Evolutionary conservation across 1,284 basidiomycete species (phyloP).

Genomic region (Tranzscheliella williamsii): DNA sequence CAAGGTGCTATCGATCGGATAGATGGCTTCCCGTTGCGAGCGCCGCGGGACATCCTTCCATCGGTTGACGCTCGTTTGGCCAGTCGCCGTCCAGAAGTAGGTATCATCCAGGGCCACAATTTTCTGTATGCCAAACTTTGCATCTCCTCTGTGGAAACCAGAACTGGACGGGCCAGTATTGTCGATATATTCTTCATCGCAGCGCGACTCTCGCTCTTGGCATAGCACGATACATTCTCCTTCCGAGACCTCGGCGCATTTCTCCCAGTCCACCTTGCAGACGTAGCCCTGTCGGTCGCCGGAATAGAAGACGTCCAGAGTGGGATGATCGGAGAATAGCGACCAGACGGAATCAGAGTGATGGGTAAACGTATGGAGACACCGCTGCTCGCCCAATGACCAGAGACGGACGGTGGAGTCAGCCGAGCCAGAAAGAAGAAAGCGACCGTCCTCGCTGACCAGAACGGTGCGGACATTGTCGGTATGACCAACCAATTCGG

Average conservation of each 20-base stretch:
- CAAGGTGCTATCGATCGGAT: slow-evolving; percentile 24
- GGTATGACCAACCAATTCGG: slow-evolving; percentile 73
- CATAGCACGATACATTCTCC: slow-evolving; percentile 82
- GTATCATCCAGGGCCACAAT: slow-evolving; percentile 83
- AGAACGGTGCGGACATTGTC: slow-evolving; percentile 91
- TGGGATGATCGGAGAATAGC: slow-evolving; percentile 81
- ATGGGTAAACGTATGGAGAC: slow-evolving; percentile 92
- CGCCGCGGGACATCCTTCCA: slow-evolving; percentile 71
- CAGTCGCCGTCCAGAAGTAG: slow-evolving; percentile 87
- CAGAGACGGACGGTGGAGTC: slow-evolving; percentile 83
- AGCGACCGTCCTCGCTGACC: slow-evolving; percentile 84
- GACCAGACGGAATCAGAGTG: slow-evolving; percentile 96
- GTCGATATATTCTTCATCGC: neutral
- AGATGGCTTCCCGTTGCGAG: slow-evolving; percentile 35
- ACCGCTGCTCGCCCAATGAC: slow-evolving; percentile 85
- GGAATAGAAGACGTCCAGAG: slow-evolving; percentile 90
- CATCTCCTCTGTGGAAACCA: slow-evolving; percentile 55
- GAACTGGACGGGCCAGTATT: neutral
- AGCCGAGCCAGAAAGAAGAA: slow-evolving; percentile 61
- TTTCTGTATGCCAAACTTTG: slow-evolving; percentile 74
- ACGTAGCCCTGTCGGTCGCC: slow-evolving; percentile 88
- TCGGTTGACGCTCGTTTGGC: slow-evolving; percentile 75
- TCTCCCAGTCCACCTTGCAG: slow-evolving; percentile 85
- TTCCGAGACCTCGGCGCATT: slow-evolving; percentile 76
- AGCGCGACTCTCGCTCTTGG: slow-evolving; percentile 13